Conservation (phyloP, 2,329 filamentous ascomycete species). For the Chaetomium globosum region DNA sequence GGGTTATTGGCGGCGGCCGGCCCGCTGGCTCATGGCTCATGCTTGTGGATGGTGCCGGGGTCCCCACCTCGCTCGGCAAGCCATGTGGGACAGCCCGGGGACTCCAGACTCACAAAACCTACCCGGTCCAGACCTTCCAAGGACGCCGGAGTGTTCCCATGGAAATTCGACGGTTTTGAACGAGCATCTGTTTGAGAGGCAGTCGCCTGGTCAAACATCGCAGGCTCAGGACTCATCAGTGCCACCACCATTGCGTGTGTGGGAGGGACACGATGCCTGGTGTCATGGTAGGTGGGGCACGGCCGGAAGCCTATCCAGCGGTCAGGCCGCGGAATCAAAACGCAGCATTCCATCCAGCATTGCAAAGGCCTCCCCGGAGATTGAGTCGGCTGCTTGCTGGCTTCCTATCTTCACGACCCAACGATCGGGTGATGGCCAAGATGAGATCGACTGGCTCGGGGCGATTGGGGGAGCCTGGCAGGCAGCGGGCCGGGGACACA, state of each 20-base stretch:
- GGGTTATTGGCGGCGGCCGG: slow-evolving; percentile 27
- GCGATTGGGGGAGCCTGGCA: background rate
- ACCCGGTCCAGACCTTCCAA: background rate
- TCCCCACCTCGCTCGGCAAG: slow-evolving; percentile 29
- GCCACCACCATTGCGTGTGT: background rate
- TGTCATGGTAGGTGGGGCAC: background rate
- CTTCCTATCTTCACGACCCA: background rate
- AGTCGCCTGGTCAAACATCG: background rate
- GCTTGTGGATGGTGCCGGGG: slow-evolving; percentile 32
- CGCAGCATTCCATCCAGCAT: background rate
- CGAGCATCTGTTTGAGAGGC: background rate
- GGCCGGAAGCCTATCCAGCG: background rate
- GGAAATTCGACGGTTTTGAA: background rate
- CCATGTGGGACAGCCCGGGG: slow-evolving; percentile 32
- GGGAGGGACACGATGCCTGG: background rate
- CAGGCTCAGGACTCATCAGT: background rate
- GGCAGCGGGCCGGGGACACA: background rate
- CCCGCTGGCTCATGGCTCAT: slow-evolving; percentile 28
- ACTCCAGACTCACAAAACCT: slow-evolving; percentile 21
- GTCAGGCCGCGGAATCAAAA: slow-evolving; percentile 6
- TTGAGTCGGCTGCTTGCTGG: background rate
- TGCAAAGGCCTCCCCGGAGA: background rate
- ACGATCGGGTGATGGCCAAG: background rate
- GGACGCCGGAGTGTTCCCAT: background rate
- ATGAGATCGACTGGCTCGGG: background rate